Percentiles rank a stretch among this genome's conserved stretches.
Conservation (phyloP, 495 filamentous ascomycete genomes). For the Xylaria grammica region DNA sequence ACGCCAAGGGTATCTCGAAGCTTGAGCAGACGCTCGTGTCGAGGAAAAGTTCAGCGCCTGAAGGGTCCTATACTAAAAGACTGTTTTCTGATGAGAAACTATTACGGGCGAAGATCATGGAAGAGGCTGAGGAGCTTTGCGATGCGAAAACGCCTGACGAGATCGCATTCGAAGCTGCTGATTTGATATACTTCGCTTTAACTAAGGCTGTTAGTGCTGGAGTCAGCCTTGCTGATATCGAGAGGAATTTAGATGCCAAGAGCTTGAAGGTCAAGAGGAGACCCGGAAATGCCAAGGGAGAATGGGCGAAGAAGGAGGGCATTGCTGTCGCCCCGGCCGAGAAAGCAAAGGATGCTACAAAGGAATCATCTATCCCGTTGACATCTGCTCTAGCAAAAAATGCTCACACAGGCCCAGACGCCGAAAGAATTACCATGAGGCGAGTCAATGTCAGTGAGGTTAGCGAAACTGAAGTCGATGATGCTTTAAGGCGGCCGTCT, state of each 20-base stretch:
- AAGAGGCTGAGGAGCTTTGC: slow-evolving; percentile 95
- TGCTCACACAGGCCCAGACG: slow-evolving; percentile 54
- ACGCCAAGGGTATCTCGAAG: slow-evolving; percentile 77
- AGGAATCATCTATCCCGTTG: slow-evolving; percentile 25
- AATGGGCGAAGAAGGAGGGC: slow-evolving; percentile 82
- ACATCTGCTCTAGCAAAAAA: slow-evolving; percentile 31
- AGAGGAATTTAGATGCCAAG: slow-evolving; percentile 91
- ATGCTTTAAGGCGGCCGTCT: slow-evolving; percentile 82
- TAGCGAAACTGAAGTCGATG: slow-evolving; percentile 63
- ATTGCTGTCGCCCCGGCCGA: slow-evolving; percentile 50
- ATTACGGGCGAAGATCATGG: slow-evolving; percentile 93
- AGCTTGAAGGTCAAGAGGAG: slow-evolving; percentile 89
- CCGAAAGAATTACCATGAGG: slow-evolving; percentile 80
- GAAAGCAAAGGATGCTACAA: slow-evolving; percentile 48
- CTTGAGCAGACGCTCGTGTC: slow-evolving; percentile 83
- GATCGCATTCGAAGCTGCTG: slow-evolving; percentile 90
- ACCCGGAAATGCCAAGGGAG: slow-evolving; percentile 90
- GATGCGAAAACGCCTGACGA: slow-evolving; percentile 80
- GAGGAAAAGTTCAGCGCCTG: slow-evolving; percentile 79
- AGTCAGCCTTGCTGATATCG: slow-evolving; percentile 84
- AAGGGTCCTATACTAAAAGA: slow-evolving; percentile 90
- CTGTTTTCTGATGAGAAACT: slow-evolving; percentile 91
- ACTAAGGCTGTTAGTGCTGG: slow-evolving; percentile 84
- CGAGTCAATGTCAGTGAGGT: slow-evolving; percentile 70
- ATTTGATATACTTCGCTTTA: slow-evolving; percentile 93